Percentiles rank a stretch among this genome's conserved stretches.
phyloP scores from a whole-genome alignment of 805 yeast genomes.

The Candida ascalaphidarum region DNA sequence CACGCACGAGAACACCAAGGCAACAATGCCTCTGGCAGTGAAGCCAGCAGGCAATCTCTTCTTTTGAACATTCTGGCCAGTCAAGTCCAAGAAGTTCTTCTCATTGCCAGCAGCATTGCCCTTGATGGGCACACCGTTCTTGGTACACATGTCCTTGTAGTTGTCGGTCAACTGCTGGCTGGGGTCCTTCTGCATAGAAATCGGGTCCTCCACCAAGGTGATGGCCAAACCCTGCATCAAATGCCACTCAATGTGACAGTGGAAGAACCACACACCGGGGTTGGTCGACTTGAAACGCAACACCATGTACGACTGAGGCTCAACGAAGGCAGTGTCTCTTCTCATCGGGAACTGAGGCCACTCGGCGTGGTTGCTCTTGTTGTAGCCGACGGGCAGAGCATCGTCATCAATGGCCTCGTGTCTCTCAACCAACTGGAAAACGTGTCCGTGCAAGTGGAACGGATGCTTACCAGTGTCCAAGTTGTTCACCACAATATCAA shows the following conservation, averaged over 20 bases:
- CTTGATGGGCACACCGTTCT: conserved; percentile 38
- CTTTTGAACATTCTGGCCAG: conserved; percentile 67
- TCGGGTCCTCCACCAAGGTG: conserved; percentile 77
- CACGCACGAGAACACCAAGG: conserved; percentile 81
- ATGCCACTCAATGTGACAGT: conserved; percentile 99
- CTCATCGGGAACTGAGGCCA: conserved; percentile 73
- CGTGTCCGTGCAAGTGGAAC: conserved; percentile 94
- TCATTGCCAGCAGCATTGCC: conserved; percentile 93
- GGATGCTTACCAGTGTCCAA: conserved; percentile 92
- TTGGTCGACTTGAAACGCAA: conserved; percentile 85
- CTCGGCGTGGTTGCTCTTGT: conserved; percentile 31
- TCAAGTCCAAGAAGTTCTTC: conserved; percentile 53
- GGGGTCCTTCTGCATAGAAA: conserved; percentile 41
- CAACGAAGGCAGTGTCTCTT: conserved; percentile 75
- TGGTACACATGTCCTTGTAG: conserved; percentile 53
- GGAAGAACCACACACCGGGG: conserved; percentile 99
- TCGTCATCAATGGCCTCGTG: conserved; percentile 51
- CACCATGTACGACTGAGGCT: conserved; percentile 80
- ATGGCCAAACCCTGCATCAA: conserved; percentile 88
- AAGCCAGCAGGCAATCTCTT: conserved; percentile 74
- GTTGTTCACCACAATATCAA: conserved; percentile 81
- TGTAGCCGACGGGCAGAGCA: conserved; percentile 48
- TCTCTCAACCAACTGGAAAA: conserved; percentile 75
- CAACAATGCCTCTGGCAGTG: conserved; percentile 92
- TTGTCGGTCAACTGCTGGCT: conserved; percentile 54